These are phyloP conservation scores for Pezicula neosporulosa DNA, from an alignment of 2,329 filamentous ascomycete species.

Conservation along the genomic window DNA sequence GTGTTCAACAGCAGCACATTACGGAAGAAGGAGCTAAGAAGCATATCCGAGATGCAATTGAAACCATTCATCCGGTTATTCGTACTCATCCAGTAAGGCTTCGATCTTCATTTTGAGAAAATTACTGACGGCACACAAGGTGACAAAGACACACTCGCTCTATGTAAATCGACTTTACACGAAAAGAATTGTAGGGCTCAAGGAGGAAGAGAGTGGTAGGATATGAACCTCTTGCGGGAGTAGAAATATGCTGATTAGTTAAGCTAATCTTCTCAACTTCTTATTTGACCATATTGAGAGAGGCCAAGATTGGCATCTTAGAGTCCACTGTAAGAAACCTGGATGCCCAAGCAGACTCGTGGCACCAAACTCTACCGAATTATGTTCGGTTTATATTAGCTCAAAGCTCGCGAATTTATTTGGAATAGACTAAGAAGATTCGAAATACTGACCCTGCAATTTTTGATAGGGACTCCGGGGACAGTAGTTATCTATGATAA, in stretches of 20 bases:
- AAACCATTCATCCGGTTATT: conserved; percentile 69
- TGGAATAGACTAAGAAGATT: no score
- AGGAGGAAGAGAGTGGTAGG: conserved; percentile 67
- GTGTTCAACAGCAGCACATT: conserved; percentile 69
- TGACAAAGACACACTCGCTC: not conserved
- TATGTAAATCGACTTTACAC: conserved; percentile 1
- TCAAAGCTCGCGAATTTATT: no score
- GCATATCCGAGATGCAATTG: conserved; percentile 68
- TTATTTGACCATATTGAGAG: conserved; percentile 68
- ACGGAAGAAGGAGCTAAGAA: conserved; percentile 62
- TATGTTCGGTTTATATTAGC: no score
- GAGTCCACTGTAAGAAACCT: conserved; percentile 45
- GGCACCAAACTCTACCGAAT: no score
- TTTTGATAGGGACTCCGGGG: no score
- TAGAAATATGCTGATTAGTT: no score
- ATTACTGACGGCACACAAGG: not conserved
- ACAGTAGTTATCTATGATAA: no score
- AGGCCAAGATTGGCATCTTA: conserved; percentile 66
- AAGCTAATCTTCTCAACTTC: conserved; percentile 52
- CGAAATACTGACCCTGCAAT: no score
- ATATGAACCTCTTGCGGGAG: not conserved
- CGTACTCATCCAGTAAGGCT: conserved; percentile 72
- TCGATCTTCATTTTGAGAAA: no score
- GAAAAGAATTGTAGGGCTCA: conserved; percentile 67
- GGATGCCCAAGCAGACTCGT: no score